These are phyloP conservation scores for Alternaria arbusti DNA, from an alignment of 2,329 filamentous ascomycete genomes.

Conservation along the genomic window DNA sequence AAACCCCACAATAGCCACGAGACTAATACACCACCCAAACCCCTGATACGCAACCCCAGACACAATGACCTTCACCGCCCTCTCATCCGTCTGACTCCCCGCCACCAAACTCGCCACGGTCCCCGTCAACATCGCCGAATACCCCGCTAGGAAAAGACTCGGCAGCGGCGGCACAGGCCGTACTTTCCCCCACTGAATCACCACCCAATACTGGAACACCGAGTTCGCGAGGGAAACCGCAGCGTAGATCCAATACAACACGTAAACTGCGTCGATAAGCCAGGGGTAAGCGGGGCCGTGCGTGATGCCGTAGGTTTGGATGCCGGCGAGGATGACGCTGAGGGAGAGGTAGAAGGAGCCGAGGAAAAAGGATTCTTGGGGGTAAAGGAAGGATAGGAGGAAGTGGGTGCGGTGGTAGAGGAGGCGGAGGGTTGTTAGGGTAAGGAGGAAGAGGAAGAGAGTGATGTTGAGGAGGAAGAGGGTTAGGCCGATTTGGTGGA, in stretches of 20 bases:
- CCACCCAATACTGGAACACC: slow-evolving; percentile 61
- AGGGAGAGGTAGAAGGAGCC: slow-evolving; percentile 48
- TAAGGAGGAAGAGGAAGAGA: slow-evolving; percentile 46
- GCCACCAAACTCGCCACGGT: slow-evolving; percentile 71
- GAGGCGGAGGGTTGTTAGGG: slow-evolving; percentile 48
- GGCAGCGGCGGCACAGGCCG: slow-evolving; percentile 71
- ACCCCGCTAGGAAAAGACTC: slow-evolving; percentile 72
- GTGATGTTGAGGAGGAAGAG: slow-evolving; percentile 58
- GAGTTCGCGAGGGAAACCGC: slow-evolving; percentile 41
- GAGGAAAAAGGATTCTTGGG: slow-evolving; percentile 59
- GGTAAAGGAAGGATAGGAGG: slow-evolving; percentile 52
- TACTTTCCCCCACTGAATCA: slow-evolving; percentile 60
- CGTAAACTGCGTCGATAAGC: slow-evolving; percentile 42
- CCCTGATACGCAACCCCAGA: slow-evolving; percentile 73
- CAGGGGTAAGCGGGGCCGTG: slow-evolving; percentile 43
- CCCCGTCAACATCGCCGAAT: slow-evolving; percentile 72
- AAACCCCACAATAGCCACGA: slow-evolving; percentile 73
- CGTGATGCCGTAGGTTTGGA: slow-evolving; percentile 41
- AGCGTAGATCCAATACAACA: slow-evolving; percentile 53
- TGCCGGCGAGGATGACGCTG: slow-evolving; percentile 47
- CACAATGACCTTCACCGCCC: slow-evolving; percentile 66
- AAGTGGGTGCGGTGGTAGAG: slow-evolving; percentile 50
- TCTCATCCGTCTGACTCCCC: slow-evolving; percentile 60
- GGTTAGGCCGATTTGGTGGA: slow-evolving; percentile 57
- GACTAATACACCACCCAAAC: slow-evolving; percentile 68